Base-by-base conservation (phyloP, 139 green algal genomes). In the Chlorella vulgaris region DNA sequence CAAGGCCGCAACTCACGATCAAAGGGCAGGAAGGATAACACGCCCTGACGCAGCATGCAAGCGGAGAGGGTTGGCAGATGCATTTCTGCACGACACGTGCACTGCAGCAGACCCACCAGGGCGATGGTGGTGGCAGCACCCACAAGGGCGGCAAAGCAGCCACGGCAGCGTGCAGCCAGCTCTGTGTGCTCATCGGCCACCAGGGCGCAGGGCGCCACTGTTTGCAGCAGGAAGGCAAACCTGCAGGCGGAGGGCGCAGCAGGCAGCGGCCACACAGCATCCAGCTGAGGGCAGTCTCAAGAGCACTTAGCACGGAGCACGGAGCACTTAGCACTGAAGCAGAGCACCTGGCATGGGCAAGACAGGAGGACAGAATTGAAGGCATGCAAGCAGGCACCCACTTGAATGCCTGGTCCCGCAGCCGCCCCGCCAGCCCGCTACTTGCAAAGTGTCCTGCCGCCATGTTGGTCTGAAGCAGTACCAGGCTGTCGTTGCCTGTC, bases 381-480 rank as follows among this genome's bases (percentile, higher is more conserved):
- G 15, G 47, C 10, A 58, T 4, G 13, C 61, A 71, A n/a, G 22
- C 33, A 40, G 10, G 29, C 35, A 7, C 74, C 70, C 74, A 80
- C 78, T 97, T 91, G 51, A 94, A 81, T 0, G 92, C 88, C 21
- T 29, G 74, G 67, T 92, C 86, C 26, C 81, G 84, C 55, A 89
- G 78, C 50, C 35, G 60, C 47, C 86, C 86, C 60, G 86, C 87
- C 15, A 91, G 85, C 2, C 91, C 92, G 36, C 85, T 91, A 39
- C 94, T 84, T 2, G 81, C 91, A 86, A 95, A 96, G 85, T 97
- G 91, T 33, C 85, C 85, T 19, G 82, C 86, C 7, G 70, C 86
- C 68, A 84, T 60, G 39, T 89, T 81, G 58, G 82, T 86, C 78
- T 93, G 94, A 69, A 94, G 83, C 81, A 94, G 76, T 66, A 94